Base-by-base conservation (phyloP, 2,329 filamentous ascomycete genomes). In the Tympanopsis confertula region DNA sequence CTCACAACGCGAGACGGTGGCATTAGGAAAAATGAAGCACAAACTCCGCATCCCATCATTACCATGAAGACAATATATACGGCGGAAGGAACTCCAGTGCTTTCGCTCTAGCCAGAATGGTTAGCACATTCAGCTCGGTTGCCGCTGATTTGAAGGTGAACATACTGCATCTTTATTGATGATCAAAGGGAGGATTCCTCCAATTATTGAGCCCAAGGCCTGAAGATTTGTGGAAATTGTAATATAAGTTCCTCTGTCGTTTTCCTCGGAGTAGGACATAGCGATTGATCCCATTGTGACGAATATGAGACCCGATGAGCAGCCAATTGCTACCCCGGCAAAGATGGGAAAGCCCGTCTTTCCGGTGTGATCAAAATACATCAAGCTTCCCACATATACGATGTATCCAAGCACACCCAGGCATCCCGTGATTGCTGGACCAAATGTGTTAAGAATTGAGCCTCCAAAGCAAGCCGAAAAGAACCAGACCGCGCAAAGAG, bases 221-320 rank as follows among this genome's bases (percentile, higher is more conserved):
- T 54, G 48, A 3, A 55, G 45, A 37, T 53, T 55, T 17, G 51
- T 42, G 15, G 45, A 46, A 10, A 49, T 50, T 5, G 52, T 49
- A 33, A 54, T 49, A 35, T 47, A 57, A 10, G 39, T 41, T 1
- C 53, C 53, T 37, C 50, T 50, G 17, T 57, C 51, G 10, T 46
- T 40, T 37, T 57, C 55, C 29, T 57, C 55, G 3, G 55, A 47
- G 32, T 57, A 57, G 1, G 53, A 48, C 18, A 47, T 50, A 13
- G 50, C 45, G 35, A 57, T 52, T 20, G 53, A 57, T 2, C 53
- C 53, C 19, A 47, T 49, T 1, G 49, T 51, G 15, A 55, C 46
- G 41, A 54, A 56, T 10, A 56, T 44, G 28, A 54, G 42, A 10
- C 53, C 50, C 2, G 52, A 48, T 5, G 44, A 46, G 19, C 55